These are phyloP conservation scores for Arthroderma sp. DNA, from an alignment of 2,329 filamentous ascomycete genomes.

Conservation along the genomic window DNA sequence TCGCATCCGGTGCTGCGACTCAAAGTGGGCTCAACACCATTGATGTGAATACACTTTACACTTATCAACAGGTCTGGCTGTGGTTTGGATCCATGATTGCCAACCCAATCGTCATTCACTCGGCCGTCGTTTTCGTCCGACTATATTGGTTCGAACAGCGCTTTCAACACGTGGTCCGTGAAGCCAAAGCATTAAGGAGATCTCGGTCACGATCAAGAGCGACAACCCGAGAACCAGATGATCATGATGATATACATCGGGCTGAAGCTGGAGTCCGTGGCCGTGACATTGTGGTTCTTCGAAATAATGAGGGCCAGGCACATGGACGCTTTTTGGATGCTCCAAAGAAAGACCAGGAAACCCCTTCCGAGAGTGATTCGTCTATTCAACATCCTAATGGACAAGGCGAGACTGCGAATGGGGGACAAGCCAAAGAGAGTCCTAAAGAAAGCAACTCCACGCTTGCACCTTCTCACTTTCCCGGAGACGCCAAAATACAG, in stretches of 20 bases:
- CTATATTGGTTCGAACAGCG: constrained; percentile 98
- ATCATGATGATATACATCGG: constrained; percentile 30
- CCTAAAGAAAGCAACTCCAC: neutral
- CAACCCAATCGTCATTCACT: constrained; percentile 75
- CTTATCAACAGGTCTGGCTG: constrained; percentile 61
- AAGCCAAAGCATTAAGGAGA: constrained; percentile 55
- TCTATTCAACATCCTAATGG: neutral
- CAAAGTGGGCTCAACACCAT: constrained; percentile 84
- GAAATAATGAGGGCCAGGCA: constrained; percentile 24
- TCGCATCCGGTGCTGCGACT: constrained; percentile 72
- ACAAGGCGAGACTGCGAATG: neutral
- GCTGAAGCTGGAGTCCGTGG: constrained; percentile 31
- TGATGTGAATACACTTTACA: constrained; percentile 53
- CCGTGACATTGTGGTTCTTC: constrained; percentile 29
- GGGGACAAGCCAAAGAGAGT: constrained; percentile 36
- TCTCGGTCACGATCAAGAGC: constrained; percentile 42
- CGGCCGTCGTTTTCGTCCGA: constrained; percentile 78
- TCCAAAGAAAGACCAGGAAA: neutral
- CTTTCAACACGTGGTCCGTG: constrained; percentile 70
- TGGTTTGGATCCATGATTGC: constrained; percentile 60
- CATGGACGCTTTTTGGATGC: constrained; percentile 14
- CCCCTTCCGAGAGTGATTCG: constrained; percentile 7
- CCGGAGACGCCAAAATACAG: neutral
- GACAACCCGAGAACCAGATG: constrained; percentile 28
- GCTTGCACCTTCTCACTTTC: neutral